These are phyloP conservation scores for Pichia deserticola DNA, from an alignment of 805 yeast species.

Conservation along the genomic window DNA sequence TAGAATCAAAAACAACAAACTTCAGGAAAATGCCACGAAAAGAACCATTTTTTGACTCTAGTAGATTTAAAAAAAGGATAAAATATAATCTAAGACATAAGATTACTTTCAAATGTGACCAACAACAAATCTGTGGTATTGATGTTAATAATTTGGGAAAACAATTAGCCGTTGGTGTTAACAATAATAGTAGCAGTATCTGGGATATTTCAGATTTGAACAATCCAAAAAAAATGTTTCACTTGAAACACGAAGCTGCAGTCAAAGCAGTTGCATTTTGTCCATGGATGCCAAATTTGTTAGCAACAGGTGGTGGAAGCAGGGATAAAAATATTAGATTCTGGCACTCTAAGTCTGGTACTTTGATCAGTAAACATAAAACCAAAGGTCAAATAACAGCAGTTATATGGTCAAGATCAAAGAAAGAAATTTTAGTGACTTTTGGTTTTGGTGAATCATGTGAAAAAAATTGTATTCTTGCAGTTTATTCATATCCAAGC, in stretches of 20 bases:
- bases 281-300: conserved; percentile 75
- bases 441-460: conserved; percentile 65
- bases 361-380: conserved; percentile 46
- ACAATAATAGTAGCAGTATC: conserved; percentile 71
- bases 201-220: conserved; percentile 52
- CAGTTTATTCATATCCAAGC: conserved; percentile 62
- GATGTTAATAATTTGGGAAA: conserved; percentile 46
- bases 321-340: conserved; percentile 73
- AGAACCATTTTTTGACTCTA: too few species aligned
- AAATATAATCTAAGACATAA: conserved; percentile 13
- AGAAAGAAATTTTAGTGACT: conserved; percentile 64
- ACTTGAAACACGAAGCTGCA: conserved; percentile 71
- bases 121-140: conserved; percentile 61
- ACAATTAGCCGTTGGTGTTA: conserved; percentile 74
- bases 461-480: conserved; percentile 43
- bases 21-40: too few species aligned
- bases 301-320: conserved; percentile 90
- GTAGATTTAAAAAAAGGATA: neutral
- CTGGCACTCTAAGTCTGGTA: conserved; percentile 82
- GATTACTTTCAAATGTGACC: conserved; percentile 37
- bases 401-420: conserved; percentile 61
- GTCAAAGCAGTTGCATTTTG: conserved; percentile 86
- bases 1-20: neutral
- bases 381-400: conserved; percentile 77
- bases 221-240: conserved; percentile 38